phyloP scores from a whole-genome alignment of 305 asterid species.

The Solanum aculeatissimum region DNA sequence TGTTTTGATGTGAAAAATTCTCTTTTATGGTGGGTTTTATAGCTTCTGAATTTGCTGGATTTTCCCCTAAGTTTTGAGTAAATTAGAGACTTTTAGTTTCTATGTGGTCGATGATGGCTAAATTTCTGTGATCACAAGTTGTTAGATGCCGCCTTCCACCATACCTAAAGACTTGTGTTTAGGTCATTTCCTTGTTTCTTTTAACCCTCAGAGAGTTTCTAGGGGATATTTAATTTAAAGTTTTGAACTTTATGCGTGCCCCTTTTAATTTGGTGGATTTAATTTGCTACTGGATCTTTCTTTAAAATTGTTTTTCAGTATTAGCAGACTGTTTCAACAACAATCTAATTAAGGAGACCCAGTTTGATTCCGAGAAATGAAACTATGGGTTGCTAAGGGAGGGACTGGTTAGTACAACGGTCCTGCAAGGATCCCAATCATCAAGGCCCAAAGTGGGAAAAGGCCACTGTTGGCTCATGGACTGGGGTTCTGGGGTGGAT shows the following conservation, averaged over 20 bases:
- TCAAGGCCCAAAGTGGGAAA: background rate
- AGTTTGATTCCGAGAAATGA: background rate
- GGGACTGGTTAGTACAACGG: background rate
- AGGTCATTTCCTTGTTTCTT: background rate
- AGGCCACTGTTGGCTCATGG: background rate
- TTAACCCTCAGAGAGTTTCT: background rate
- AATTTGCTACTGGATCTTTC: background rate
- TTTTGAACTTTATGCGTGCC: slow-evolving; percentile 1
- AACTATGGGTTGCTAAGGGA: background rate
- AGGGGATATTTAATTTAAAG: background rate
- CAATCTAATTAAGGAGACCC: background rate
- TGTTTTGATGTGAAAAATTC: background rate
- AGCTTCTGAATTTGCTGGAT: background rate
- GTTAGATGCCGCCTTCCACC: background rate
- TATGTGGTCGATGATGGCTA: background rate
- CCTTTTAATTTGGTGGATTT: background rate
- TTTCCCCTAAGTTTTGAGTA: background rate
- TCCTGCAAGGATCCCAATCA: background rate
- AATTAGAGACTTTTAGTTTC: background rate
- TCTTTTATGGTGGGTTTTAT: background rate
- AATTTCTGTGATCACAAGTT: slow-evolving; percentile 8
- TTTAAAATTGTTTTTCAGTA: background rate
- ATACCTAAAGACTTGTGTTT: background rate
- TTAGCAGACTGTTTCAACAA: background rate
- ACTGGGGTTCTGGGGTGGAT: background rate